phyloP scores from a whole-genome alignment of 352 stramenopile genomes.

The Phytophthora boehmeriae region DNA sequence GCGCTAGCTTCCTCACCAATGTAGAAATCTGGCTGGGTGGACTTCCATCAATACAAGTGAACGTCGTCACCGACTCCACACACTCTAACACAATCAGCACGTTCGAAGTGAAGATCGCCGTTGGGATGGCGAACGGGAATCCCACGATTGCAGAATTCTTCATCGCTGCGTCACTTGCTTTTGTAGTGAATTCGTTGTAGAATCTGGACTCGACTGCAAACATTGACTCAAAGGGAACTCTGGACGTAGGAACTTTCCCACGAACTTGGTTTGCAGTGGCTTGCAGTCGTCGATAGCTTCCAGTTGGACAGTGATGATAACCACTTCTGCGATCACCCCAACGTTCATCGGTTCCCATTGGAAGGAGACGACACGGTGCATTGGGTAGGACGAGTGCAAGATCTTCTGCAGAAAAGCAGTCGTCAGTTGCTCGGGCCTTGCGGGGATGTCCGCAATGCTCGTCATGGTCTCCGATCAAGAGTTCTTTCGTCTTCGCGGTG shows the following conservation, averaged over 20 bases:
- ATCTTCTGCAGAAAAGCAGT: slow-evolving; percentile 58
- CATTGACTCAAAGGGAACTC: slow-evolving; percentile 87
- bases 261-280: slow-evolving; percentile 37
- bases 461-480: slow-evolving; percentile 13
- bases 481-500: not conserved
- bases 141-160: slow-evolving; percentile 24
- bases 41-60: slow-evolving; percentile 71
- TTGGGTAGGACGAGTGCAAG: slow-evolving; percentile 22
- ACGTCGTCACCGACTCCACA: slow-evolving; percentile 51
- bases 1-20: slow-evolving; percentile 59
- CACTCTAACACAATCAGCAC: slow-evolving; percentile 76
- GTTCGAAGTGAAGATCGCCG: slow-evolving; percentile 66
- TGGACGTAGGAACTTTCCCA: slow-evolving; percentile 78
- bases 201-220: slow-evolving; percentile 82
- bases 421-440: slow-evolving; percentile 51
- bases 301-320: slow-evolving; percentile 50
- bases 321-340: slow-evolving; percentile 81
- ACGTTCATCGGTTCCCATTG: slow-evolving; percentile 72
- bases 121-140: slow-evolving; percentile 67
- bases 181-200: slow-evolving; percentile 53
- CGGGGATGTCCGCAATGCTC: slow-evolving; percentile 24
- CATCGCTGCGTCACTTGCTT: slow-evolving; percentile 18
- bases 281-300: slow-evolving; percentile 8
- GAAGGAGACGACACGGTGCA: slow-evolving; percentile 45
- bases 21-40: slow-evolving; percentile 45